Evolutionary conservation across 2,329 filamentous ascomycete genomes (phyloP), one percentile per base, ranked within the genome.

Genomic region (Epichloe aotearoae): DNA sequence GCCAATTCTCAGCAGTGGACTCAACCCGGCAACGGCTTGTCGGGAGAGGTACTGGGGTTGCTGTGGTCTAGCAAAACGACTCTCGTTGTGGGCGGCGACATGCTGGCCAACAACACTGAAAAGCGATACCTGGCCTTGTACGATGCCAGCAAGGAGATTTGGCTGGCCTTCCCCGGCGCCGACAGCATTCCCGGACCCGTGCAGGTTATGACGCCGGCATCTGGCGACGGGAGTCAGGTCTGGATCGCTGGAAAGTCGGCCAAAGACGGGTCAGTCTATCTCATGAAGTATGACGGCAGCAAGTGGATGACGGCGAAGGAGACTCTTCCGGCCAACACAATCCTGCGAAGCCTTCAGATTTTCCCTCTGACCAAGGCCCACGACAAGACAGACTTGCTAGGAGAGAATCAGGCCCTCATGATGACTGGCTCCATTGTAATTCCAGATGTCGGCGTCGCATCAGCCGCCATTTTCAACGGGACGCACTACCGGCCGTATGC

Each of bases 401-500:
- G 81, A 48, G 68, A 76, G 17, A 73, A 81, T 54, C 81, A 93
- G 63, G 76, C 81, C 4, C 77, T 98, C 37, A 77, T 98, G 68
- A 72, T 97, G 47, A 88, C 88, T n/a, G 93, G 93, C 39, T 79
- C 84, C 49, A 79, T 98, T 57, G 76, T 81, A 56, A 74, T 97
- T 17, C 80, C 84, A 0, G 71, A 72, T 46, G 89, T 89, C 62
- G 90, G 91, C 52, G 83, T 82, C 52, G 88, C 85, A 5, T 95
- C 91, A 14, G 89, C 88, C 8, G 91, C 83, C 7, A 72, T 96
- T 30, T 98, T 86, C 71, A 88, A 97, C 61, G 93, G 93, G 59
- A 88, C 82, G 11, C 70, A 73, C 3, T 82, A 91, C 63, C 74
- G 74, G 48, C 91, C 93, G 0, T 95, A 91, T 64, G 77, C 88